These are phyloP conservation scores for Neotropicomus parvogracilis DNA, from an alignment of 1,284 basidiomycete species.

Conservation along the genomic window DNA sequence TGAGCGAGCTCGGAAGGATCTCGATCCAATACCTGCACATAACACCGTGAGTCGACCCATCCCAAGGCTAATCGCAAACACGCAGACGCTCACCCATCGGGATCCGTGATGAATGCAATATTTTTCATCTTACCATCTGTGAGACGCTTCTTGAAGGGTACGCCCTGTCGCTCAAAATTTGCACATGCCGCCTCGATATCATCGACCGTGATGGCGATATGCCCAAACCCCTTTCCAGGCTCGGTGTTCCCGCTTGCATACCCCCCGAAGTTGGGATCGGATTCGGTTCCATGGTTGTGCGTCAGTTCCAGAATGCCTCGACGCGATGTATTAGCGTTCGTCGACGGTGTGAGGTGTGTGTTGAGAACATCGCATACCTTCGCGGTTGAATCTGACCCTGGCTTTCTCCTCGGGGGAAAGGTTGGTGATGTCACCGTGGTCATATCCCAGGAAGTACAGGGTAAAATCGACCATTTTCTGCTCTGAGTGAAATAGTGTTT, in stretches of 20 bases:
- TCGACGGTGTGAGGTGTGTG: slow-evolving; percentile 3
- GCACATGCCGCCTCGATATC: slow-evolving; percentile 82
- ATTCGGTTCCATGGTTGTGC: slow-evolving; percentile 88
- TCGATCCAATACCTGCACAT: slow-evolving; percentile 35
- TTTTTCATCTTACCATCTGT: slow-evolving; percentile 83
- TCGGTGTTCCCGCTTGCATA: slow-evolving; percentile 84
- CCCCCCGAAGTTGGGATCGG: slow-evolving; percentile 70
- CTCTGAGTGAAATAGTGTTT: slow-evolving; percentile 35
- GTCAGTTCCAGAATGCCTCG: slow-evolving; percentile 81
- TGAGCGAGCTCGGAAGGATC: slow-evolving; percentile 25
- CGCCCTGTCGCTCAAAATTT: slow-evolving; percentile 79
- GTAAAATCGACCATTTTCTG: slow-evolving; percentile 60
- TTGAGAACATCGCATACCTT: slow-evolving; percentile 44
- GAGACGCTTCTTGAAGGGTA: slow-evolving; percentile 85
- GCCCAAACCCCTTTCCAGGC: slow-evolving; percentile 80
- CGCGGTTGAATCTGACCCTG: slow-evolving; percentile 50
- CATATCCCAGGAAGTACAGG: slow-evolving; percentile 80
- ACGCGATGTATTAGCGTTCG: background rate
- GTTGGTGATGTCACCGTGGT: slow-evolving; percentile 47
- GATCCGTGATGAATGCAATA: slow-evolving; percentile 88
- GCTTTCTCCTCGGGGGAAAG: slow-evolving; percentile 49
- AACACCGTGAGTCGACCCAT: background rate
- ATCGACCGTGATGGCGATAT: slow-evolving; percentile 84
- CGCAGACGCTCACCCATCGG: slow-evolving; percentile 60
- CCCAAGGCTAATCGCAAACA: background rate